Conservation (phyloP, 148 eudicot species). For the Salicornia ramosissima region DNA sequence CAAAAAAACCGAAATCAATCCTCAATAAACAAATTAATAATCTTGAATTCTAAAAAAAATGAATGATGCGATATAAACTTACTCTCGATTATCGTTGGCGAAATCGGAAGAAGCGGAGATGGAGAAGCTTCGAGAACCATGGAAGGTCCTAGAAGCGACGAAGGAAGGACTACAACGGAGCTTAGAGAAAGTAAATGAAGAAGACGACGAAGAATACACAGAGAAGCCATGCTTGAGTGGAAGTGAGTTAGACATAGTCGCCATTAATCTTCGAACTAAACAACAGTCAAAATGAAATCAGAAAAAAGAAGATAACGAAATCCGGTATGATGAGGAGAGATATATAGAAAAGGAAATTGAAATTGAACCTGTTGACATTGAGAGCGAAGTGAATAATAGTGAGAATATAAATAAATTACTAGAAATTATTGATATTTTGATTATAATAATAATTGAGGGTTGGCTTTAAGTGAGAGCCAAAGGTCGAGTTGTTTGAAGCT, state of each 20-base stretch:
- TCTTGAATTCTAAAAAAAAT: neutral
- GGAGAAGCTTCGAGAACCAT: slow-evolving; percentile 34
- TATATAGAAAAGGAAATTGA: neutral
- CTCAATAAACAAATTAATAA: neutral
- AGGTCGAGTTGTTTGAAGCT: slow-evolving; percentile 21
- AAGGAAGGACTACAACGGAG: slow-evolving; percentile 21
- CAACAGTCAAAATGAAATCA: neutral
- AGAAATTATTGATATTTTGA: neutral
- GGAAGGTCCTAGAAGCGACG: slow-evolving; percentile 43
- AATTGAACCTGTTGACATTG: slow-evolving; percentile 40
- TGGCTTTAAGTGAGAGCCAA: slow-evolving; percentile 25
- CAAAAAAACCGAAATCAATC: slow-evolving; percentile 8
- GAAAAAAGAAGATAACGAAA: neutral
- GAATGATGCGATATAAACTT: neutral
- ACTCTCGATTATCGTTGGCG: slow-evolving; percentile 91
- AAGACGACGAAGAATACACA: slow-evolving; percentile 40
- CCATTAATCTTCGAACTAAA: slow-evolving; percentile 56
- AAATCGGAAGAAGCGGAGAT: slow-evolving; percentile 52
- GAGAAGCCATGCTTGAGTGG: slow-evolving; percentile 59
- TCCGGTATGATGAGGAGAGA: neutral
- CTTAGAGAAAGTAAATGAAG: slow-evolving; percentile 35
- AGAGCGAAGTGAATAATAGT: neutral
- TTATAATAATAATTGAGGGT: too few species aligned
- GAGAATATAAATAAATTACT: neutral
- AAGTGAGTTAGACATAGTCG: slow-evolving; percentile 42